Evolutionary conservation across 2,329 filamentous ascomycete genomes (phyloP), one percentile per base, ranked within the genome.

Genomic region (Fusarium sp.): DNA sequence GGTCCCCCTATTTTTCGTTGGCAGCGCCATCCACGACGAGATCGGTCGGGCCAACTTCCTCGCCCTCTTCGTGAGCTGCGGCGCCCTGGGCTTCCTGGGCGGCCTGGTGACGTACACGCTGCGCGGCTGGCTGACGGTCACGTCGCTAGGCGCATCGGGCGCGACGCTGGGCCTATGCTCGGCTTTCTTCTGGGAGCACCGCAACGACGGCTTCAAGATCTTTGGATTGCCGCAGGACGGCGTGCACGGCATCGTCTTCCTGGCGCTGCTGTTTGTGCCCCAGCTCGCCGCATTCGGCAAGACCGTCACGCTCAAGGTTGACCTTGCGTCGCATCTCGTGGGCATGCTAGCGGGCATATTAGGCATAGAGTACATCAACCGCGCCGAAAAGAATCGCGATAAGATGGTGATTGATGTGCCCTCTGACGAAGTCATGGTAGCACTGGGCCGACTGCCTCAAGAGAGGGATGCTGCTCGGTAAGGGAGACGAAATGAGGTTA

Each of bases 21-120:
- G 92, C 27, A 86, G 87, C 10, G 83, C 86, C 2, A 82, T 94
- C 36, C 91, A 93, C 79, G 90, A 93, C 66, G 90, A 94, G 71
- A 81, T 94, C 28, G 92, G 91, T 11, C 86, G 92, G 11, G 90
- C 87, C 13, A 85, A 88, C 59, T 94, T 94, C 79, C 80, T 94
- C 18, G 87, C 90, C n/a, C 80, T 93, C 34, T 93, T 91, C 78
- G 68, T 92, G 34, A 81, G 85, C 8, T 85, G 86, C 7, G 91
- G 91, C 55, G 82, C 85, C 2, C 44, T 89, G 2, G 89, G 88
- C 9, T 89, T 88, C 63, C 85, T 90, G 65, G 81, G 84, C n/a
- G 89, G 88, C 46, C 81, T 94, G 62, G 73, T 81, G 30, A 78
- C 79, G 48, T 82, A 87, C 61, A 85, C 87, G 48, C 76, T 87